Evolutionary conservation across 306 rosid genomes (phyloP).

Genomic region (Sophora flavescens): DNA sequence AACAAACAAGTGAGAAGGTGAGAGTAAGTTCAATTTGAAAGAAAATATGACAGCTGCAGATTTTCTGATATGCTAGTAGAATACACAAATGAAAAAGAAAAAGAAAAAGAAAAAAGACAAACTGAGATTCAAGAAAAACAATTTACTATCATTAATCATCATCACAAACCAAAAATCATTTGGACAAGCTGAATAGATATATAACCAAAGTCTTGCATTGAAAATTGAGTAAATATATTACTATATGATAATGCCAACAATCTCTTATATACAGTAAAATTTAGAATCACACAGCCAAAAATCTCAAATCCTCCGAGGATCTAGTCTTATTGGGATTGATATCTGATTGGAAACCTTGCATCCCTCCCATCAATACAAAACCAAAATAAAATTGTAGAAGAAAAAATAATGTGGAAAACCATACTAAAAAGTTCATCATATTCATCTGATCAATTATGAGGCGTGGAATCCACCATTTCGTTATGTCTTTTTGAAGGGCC

Average conservation of each 20-base stretch:
- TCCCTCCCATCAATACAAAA: constrained; percentile 39
- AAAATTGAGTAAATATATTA: constrained; percentile 43
- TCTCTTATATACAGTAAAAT: constrained; percentile 46
- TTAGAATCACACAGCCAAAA: constrained; percentile 40
- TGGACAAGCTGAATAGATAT: constrained; percentile 9
- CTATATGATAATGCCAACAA: constrained; percentile 39
- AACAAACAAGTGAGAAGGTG: constrained; percentile 1
- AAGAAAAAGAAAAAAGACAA: constrained; percentile 12
- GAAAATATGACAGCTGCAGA: constrained; percentile 30
- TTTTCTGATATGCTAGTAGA: constrained; percentile 36
- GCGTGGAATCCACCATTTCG: constrained; percentile 59
- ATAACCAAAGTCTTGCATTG: constrained; percentile 8
- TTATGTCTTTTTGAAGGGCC: constrained; percentile 94
- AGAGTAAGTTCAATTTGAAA: constrained; percentile 12
- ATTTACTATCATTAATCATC: constrained; percentile 34
- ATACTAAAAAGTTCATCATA: constrained; percentile 1
- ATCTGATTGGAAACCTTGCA: constrained; percentile 48
- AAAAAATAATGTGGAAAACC: constrained; percentile 7
- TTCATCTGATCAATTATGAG: constrained; percentile 60
- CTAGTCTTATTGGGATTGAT: constrained; percentile 42
- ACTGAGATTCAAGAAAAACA: constrained; percentile 34
- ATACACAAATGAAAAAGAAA: too few relatives aligned
- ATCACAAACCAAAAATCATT: constrained; percentile 21
- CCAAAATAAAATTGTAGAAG: constrained; percentile 7
- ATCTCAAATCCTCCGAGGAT: constrained; percentile 43